Evolutionary conservation across 768 basidiomycete species (phyloP), one percentile per base, ranked within the genome.

Genomic region (Tricholoma sp.): DNA sequence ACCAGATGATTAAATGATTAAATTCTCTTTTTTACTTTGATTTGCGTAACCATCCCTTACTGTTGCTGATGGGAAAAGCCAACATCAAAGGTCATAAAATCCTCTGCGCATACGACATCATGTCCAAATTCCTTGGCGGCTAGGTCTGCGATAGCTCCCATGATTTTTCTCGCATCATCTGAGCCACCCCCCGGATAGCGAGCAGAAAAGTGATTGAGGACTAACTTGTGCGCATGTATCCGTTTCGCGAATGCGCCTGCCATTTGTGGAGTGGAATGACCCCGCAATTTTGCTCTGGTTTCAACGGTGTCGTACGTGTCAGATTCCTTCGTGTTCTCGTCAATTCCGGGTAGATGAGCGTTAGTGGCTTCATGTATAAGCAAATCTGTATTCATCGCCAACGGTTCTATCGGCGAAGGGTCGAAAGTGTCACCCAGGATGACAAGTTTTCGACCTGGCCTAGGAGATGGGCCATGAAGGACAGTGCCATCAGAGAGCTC

Each of bases 211-310:
- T 96, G 93, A 65, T 94, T 95, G 50, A 97, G 72, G 39, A 89
- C 72, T 18, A 96, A 76, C 55, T 71, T 78, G 57, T 72, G 74
- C 22, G 91, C 89, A 5, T 77, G 66, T 39, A 91, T 81, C 8
- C 70, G 72, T 66, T 78, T 83, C 4, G 89, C 94, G 66, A 95
- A 95, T 11, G 75, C 75, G 10, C 86, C 94, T 7, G 92, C 94
- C 85, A 94, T 89, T 64, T 91, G 89, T 1, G 94, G 92, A 11
- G 94, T 97, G 4, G 91, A 93, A 69, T 97, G 94, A 0, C 94
- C 94, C 66, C 91, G 80, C 2, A 83, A 85, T 67, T 77, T 86
- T 6, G 91, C 75, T 57, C 84, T 80, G 35, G 71, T 70, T 64
- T 89, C 81, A 6, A 93, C 81, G 12, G 64, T 78, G 63, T 83